Percentiles rank a stretch among this genome's conserved stretches.
Conservation (phyloP, 192 early-diverging fungal species). For the Podila epicladia region DNA sequence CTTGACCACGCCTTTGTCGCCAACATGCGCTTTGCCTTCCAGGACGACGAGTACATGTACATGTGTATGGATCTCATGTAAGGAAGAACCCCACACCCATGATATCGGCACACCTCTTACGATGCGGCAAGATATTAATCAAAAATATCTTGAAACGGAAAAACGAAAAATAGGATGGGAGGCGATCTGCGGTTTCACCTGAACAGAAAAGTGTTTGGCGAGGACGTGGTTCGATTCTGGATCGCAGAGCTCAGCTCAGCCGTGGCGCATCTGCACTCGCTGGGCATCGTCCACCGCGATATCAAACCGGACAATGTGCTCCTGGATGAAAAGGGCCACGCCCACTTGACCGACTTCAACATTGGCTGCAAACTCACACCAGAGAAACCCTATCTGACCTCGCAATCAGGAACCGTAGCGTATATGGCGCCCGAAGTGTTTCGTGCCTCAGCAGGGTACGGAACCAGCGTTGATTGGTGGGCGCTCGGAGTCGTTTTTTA, state of each 20-base stretch:
- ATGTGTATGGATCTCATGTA: slow-evolving; percentile 92
- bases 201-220: slow-evolving; percentile 73
- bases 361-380: slow-evolving; percentile 79
- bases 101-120: no score
- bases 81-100: slow-evolving; percentile 1
- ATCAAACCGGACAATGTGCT: slow-evolving; percentile 95
- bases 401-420: slow-evolving; percentile 87
- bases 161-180: slow-evolving; percentile 65
- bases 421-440: slow-evolving; percentile 93
- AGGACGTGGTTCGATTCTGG: slow-evolving; percentile 84
- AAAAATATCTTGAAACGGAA: no score
- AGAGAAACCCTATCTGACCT: slow-evolving; percentile 74
- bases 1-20: slow-evolving; percentile 74
- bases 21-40: slow-evolving; percentile 89
- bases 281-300: slow-evolving; percentile 89
- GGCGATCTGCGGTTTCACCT: slow-evolving; percentile 88
- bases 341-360: slow-evolving; percentile 95
- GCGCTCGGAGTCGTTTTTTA: slow-evolving; percentile 90
- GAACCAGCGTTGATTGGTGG: slow-evolving; percentile 94
- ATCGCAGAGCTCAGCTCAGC: slow-evolving; percentile 90
- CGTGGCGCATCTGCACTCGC: slow-evolving; percentile 83
- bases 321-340: slow-evolving; percentile 83
- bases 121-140: no score
- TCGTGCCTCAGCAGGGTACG: slow-evolving; percentile 71
- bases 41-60: slow-evolving; percentile 89